Conservation (phyloP, 306 rosid species). For the Trichosanthes truncata region DNA sequence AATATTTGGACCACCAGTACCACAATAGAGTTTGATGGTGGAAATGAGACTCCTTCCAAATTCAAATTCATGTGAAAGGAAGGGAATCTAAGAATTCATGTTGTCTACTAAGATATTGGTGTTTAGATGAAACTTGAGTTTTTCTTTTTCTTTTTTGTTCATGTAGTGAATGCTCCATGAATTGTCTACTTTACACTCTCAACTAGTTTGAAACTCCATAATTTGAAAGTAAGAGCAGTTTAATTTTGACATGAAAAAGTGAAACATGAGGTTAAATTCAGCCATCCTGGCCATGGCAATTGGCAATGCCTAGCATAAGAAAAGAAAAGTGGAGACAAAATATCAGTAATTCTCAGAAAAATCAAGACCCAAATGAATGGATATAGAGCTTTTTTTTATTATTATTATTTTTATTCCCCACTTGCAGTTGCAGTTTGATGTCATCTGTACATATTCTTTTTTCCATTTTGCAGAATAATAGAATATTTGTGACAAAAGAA, state of each 20-base stretch:
- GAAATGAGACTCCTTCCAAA: neutral
- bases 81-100: neutral
- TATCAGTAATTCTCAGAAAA: neutral
- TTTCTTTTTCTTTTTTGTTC: neutral
- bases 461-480: neutral
- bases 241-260: neutral
- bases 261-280: neutral
- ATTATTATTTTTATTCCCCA: neutral
- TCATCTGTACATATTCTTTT: neutral
- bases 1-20: neutral
- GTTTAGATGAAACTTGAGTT: neutral
- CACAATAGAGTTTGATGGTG: neutral
- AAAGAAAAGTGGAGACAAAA: constrained; percentile 2
- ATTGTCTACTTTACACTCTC: neutral
- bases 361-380: neutral
- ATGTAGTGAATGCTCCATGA: neutral
- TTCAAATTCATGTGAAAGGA: neutral
- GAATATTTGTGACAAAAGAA: neutral
- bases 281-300: neutral
- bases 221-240: neutral
- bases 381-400: neutral
- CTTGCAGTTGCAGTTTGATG: neutral
- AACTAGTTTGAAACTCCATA: neutral
- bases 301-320: neutral
- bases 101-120: neutral